These are phyloP conservation scores for Emericellopsis cladophorae DNA, from an alignment of 2,329 filamentous ascomycete genomes.

Conservation along the genomic window DNA sequence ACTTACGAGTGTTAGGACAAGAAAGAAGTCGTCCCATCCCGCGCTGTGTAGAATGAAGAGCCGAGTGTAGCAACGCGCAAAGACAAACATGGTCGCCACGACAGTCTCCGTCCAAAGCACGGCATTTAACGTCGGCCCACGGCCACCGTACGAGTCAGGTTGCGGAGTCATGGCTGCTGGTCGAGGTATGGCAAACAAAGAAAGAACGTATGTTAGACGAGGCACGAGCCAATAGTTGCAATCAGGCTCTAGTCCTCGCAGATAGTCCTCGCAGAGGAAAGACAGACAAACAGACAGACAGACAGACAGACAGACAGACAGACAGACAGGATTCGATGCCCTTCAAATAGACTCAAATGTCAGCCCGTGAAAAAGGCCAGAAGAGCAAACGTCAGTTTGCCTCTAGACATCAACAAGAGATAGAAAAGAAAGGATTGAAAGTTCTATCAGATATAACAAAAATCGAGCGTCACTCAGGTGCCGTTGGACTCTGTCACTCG, in stretches of 20 bases:
- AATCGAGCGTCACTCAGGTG: no score
- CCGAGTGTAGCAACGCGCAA: slow-evolving; percentile 1
- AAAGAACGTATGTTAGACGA: no score
- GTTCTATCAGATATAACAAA: no score
- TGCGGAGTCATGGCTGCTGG: not conserved
- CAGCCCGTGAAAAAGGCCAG: not conserved
- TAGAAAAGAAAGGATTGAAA: no score
- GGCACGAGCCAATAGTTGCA: not conserved
- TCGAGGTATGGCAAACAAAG: no score
- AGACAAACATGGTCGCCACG: slow-evolving; percentile 2
- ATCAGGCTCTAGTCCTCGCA: not conserved
- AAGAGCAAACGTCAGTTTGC: no score
- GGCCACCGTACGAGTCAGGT: slow-evolving; percentile 2
- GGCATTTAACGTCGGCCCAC: slow-evolving; percentile 2
- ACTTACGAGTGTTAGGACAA: slow-evolving; percentile 2
- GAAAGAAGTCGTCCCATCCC: slow-evolving; percentile 2
- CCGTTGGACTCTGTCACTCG: no score
- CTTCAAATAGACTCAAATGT: not conserved
- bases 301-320: no score
- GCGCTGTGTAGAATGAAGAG: slow-evolving; percentile 1
- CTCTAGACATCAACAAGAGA: no score
- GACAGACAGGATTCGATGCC: no score
- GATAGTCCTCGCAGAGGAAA: no score
- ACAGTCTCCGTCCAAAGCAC: slow-evolving; percentile 2
- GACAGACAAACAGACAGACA: no score